Percentiles rank a stretch among this genome's conserved stretches.
Conservation (phyloP, 768 basidiomycete genomes). For the Tricholoma sp. region DNA sequence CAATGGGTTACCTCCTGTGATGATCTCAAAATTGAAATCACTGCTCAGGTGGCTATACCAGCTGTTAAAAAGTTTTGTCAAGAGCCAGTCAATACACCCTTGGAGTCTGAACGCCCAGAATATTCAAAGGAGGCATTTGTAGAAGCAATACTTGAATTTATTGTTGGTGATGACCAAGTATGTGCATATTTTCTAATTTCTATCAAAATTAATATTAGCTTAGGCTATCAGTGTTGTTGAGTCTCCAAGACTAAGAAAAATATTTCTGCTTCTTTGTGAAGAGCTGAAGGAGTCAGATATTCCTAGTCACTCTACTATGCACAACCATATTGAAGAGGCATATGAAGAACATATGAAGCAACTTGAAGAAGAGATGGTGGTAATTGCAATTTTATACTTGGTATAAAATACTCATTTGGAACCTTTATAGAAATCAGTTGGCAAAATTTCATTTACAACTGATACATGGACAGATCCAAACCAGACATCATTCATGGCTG, state of each 20-base stretch:
- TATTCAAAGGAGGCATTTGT: conserved; percentile 23
- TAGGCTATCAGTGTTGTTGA: conserved; percentile 23
- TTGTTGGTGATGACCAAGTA: conserved; percentile 24
- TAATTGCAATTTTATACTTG: not conserved
- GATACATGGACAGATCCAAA: conserved; percentile 11
- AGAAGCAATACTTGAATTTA: conserved; percentile 22
- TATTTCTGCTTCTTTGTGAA: conserved; percentile 21
- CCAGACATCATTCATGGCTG: conserved; percentile 33
- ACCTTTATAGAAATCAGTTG: conserved; percentile 11
- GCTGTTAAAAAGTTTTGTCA: not conserved
- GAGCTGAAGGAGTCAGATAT: conserved; percentile 28
- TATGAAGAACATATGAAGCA: conserved; percentile 20
- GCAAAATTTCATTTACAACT: conserved; percentile 23
- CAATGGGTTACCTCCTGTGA: conserved; percentile 14
- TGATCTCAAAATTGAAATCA: conserved; percentile 12
- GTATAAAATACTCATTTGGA: conserved; percentile 1
- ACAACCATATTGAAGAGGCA: conserved; percentile 20
- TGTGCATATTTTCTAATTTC: conserved; percentile 2
- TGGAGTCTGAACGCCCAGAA: not conserved
- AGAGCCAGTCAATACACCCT: not conserved
- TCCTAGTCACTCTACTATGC: conserved; percentile 15
- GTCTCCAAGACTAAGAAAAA: conserved; percentile 8
- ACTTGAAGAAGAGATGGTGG: conserved; percentile 18
- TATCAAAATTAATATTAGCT: not conserved
- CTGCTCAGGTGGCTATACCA: conserved; percentile 10